Conservation (phyloP, 2,329 filamentous ascomycete species). For the Colletotrichum sp. region DNA sequence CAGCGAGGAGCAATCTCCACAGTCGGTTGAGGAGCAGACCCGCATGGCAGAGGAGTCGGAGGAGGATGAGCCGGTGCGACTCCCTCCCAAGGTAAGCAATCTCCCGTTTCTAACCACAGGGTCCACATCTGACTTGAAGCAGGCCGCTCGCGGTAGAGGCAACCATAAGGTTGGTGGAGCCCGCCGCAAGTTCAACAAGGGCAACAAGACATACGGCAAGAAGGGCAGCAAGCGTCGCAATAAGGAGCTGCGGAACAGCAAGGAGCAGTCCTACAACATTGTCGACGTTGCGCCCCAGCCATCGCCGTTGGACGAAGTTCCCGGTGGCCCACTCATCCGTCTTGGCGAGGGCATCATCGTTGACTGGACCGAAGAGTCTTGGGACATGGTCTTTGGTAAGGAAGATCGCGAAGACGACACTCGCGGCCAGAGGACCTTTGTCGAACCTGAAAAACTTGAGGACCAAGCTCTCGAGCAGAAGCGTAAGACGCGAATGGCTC, state of each 20-base stretch:
- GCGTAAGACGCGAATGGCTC: slow-evolving; percentile 66
- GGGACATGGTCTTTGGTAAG: slow-evolving; percentile 72
- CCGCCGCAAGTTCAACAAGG: slow-evolving; percentile 54
- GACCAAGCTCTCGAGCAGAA: slow-evolving; percentile 69
- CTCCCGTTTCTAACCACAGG: not conserved
- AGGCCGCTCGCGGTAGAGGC: slow-evolving; percentile 12
- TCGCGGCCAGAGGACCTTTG: slow-evolving; percentile 66
- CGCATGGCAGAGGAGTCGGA: slow-evolving; percentile 65
- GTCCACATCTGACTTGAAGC: slow-evolving; percentile 2
- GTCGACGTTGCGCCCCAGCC: slow-evolving; percentile 21
- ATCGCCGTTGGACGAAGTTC: slow-evolving; percentile 25
- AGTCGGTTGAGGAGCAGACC: slow-evolving; percentile 38
- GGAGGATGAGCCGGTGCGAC: slow-evolving; percentile 52
- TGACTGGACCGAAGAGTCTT: slow-evolving; percentile 79
- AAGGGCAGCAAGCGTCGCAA: slow-evolving; percentile 53
- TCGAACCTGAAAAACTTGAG: slow-evolving; percentile 54
- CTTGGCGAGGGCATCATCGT: slow-evolving; percentile 85
- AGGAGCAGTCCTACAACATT: slow-evolving; percentile 38
- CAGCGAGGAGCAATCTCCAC: slow-evolving; percentile 50
- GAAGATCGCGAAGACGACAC: slow-evolving; percentile 40
- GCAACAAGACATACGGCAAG: slow-evolving; percentile 51
- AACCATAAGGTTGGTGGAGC: slow-evolving; percentile 26
- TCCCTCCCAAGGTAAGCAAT: slow-evolving; percentile 37
- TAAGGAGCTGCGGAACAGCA: slow-evolving; percentile 42
- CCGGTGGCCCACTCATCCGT: slow-evolving; percentile 71